phyloP scores from a whole-genome alignment of 768 basidiomycete genomes.

The Suillus americanus region DNA sequence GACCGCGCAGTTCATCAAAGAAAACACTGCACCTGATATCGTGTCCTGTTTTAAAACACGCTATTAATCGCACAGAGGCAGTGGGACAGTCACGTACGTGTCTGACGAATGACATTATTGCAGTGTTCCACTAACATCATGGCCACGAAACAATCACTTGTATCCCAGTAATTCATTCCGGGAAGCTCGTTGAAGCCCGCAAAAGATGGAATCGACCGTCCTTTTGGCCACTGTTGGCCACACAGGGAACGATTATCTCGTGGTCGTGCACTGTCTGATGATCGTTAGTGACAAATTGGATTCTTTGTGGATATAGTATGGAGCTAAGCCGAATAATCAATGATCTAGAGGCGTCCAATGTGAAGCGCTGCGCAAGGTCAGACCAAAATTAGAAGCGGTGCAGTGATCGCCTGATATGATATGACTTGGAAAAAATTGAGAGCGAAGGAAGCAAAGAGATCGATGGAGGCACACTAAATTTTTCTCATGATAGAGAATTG shows the following conservation, averaged over 20 bases:
- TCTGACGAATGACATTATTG: conserved; percentile 38
- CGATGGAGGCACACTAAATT: no score
- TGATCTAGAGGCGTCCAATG: conserved; percentile 37
- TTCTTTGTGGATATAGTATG: conserved; percentile 26
- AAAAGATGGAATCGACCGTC: conserved; percentile 14
- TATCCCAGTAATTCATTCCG: conserved; percentile 27
- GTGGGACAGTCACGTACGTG: conserved; percentile 28
- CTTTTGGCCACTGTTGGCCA: conserved; percentile 4
- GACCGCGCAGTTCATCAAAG: conserved; percentile 25
- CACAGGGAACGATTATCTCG: conserved; percentile 22
- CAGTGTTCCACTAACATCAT: conserved; percentile 33
- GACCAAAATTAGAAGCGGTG: conserved; percentile 16
- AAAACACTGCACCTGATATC: conserved; percentile 36
- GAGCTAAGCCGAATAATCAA: conserved; percentile 19
- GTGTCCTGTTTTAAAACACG: conserved; percentile 29
- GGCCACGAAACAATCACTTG: conserved; percentile 20
- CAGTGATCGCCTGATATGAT: conserved; percentile 17
- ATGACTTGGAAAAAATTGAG: conserved; percentile 28
- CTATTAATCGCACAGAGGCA: not conserved
- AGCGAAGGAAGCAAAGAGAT: conserved; percentile 30
- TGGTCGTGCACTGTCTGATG: conserved; percentile 36
- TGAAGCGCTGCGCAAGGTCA: conserved; percentile 27
- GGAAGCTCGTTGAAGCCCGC: conserved; percentile 28
- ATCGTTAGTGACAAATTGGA: conserved; percentile 35
- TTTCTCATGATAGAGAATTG: no score